Percentiles rank a stretch among this genome's conserved stretches.
Conservation (phyloP, 1,139 yeast species). For the Hemisphaericaspora xylofermentans region DNA sequence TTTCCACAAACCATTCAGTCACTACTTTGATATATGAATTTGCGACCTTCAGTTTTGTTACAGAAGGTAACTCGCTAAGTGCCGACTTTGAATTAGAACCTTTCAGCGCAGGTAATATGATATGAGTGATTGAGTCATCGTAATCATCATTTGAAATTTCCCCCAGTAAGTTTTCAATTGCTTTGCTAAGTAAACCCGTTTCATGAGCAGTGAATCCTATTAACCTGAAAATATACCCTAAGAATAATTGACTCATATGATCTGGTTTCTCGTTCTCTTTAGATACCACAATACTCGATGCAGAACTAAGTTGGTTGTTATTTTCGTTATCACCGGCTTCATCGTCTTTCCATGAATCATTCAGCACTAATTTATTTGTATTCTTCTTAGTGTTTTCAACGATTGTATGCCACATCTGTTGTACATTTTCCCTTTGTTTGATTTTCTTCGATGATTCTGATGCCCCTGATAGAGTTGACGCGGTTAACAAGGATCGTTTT, state of each 20-base stretch:
- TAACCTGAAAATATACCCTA: constrained; percentile 34
- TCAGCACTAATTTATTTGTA: constrained; percentile 16
- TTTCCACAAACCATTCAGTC: constrained; percentile 87
- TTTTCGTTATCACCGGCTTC: constrained; percentile 12
- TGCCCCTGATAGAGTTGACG: constrained; percentile 14
- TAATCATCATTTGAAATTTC: constrained; percentile 21
- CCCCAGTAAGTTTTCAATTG: constrained; percentile 48
- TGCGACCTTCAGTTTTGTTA: constrained; percentile 22
- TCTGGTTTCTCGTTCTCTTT: constrained; percentile 1
- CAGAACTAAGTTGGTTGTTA: constrained; percentile 11
- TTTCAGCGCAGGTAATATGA: constrained; percentile 41
- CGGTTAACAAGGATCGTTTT: background rate
- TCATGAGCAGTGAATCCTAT: constrained; percentile 41
- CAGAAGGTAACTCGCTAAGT: constrained; percentile 26
- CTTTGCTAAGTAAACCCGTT: constrained; percentile 28
- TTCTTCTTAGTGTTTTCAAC: constrained; percentile 36
- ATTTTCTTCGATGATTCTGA: constrained; percentile 7
- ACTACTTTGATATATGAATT: constrained; percentile 33
- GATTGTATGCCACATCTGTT: constrained; percentile 50
- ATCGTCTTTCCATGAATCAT: constrained; percentile 35
- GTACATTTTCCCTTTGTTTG: constrained; percentile 18
- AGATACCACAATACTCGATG: background rate
- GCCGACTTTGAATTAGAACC: constrained; percentile 27
- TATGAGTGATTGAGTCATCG: constrained; percentile 33
- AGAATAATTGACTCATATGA: constrained; percentile 26